Evolutionary conservation across 306 rosid genomes (phyloP), one percentile per base, ranked within the genome.

Genomic region (Prosopis cineraria): DNA sequence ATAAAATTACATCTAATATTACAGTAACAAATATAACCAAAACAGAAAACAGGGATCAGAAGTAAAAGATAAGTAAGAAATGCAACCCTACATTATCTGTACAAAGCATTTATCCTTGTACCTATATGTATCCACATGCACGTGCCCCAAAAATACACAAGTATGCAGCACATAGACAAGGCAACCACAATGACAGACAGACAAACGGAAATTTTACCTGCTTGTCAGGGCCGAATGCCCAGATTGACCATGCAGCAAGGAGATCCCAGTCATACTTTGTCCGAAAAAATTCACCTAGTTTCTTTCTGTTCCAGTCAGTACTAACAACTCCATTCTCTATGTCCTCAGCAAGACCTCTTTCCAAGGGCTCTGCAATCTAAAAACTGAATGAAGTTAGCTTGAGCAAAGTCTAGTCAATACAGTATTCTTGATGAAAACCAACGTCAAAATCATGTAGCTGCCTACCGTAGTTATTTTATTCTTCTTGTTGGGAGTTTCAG

Each of bases 191-290:
- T 27, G 36, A 80, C n/a, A 80, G 29, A 41, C 9, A 12, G n/a
- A n/a, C n/a, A n/a, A 47, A 45, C 64, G 53, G 66, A 63, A 36
- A 39, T 5, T 13, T 68, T 87, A 94, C 99, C 97, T 91, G 99
- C 87, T 93, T 93, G 80, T 95, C 98, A 75, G 99, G 99, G 82
- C 99, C 98, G 86, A 95, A 95, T 73, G 99, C 98, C 99, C 98
- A 95, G 76, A 95, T 95, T 70, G 99, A 93, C 58, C 98, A 81
- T 13, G 98, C 97, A 80, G 99, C 99, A 72, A 95, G 99, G 63
- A 95, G 93, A 85, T 95, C 99, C 99, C 98, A 93, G 50, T 91
- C 98, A 81, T 95, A 93, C 78, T 84, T 88, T 36, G 98, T 89
- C 89, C 93, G 97, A 84, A 95, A 95, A 86, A 95, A 93, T 76